phyloP scores from a whole-genome alignment of 495 filamentous ascomycete species.

The Aspergillus funiculosus region DNA sequence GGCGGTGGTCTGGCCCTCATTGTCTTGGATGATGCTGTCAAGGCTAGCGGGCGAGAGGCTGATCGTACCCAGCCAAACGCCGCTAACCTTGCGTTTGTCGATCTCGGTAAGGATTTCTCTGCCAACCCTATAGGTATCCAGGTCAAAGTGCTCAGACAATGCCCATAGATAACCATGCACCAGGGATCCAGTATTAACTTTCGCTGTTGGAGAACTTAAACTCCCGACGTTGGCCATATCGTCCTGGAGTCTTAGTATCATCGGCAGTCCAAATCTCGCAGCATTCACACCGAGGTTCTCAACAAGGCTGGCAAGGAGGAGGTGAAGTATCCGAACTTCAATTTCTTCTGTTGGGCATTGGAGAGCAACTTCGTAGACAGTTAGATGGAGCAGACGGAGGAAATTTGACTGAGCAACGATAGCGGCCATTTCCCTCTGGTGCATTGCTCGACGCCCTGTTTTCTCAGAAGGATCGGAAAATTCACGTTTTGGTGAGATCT shows the following conservation, averaged over 20 bases:
- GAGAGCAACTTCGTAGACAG: slow-evolving; percentile 77
- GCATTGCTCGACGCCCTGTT: slow-evolving; percentile 53
- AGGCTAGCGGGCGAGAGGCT: slow-evolving; percentile 49
- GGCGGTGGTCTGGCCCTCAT: slow-evolving; percentile 16
- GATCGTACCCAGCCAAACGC: slow-evolving; percentile 69
- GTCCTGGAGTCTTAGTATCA: slow-evolving; percentile 82
- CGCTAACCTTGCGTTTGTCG: slow-evolving; percentile 58
- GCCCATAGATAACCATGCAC: slow-evolving; percentile 84
- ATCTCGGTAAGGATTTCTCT: slow-evolving; percentile 70
- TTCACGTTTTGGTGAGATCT: slow-evolving; percentile 27
- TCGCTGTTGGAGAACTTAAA: slow-evolving; percentile 47
- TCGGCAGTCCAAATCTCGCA: slow-evolving; percentile 69
- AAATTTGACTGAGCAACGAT: slow-evolving; percentile 59
- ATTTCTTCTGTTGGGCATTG: slow-evolving; percentile 62
- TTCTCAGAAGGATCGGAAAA: slow-evolving; percentile 24
- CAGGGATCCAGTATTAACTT: slow-evolving; percentile 72
- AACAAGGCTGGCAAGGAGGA: slow-evolving; percentile 65
- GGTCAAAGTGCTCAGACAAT: slow-evolving; percentile 69
- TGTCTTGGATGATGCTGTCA: slow-evolving; percentile 36
- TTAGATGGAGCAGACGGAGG: slow-evolving; percentile 76
- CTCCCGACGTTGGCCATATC: slow-evolving; percentile 63
- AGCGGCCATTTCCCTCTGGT: slow-evolving; percentile 51
- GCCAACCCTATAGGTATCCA: slow-evolving; percentile 61
- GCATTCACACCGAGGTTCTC: slow-evolving; percentile 80
- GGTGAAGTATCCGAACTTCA: slow-evolving; percentile 69